phyloP scores from a whole-genome alignment of 495 filamentous ascomycete species.

The Terfezia boudieri region DNA sequence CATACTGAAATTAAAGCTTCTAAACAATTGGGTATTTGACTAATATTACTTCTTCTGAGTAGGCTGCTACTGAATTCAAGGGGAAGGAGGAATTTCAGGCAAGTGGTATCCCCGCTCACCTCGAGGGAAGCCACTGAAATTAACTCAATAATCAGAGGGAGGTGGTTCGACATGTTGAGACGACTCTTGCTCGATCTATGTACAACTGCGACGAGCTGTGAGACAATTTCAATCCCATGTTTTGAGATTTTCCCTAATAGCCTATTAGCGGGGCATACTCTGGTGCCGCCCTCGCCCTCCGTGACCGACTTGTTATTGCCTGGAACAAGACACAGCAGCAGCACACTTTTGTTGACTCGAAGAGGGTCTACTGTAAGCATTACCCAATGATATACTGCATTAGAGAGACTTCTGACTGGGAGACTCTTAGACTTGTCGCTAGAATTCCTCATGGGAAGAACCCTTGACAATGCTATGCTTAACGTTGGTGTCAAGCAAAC shows the following conservation, averaged over 20 bases:
- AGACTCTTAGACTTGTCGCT: conserved; percentile 43
- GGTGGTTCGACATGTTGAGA: conserved; percentile 84
- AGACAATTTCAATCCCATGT: background rate
- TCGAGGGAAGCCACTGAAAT: conserved; percentile 6
- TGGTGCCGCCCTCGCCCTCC: conserved; percentile 70
- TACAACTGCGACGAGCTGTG: conserved; percentile 90
- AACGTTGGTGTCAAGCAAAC: conserved; percentile 74
- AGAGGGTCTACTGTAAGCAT: conserved; percentile 54
- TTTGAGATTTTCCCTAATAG: background rate
- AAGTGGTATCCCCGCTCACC: conserved; percentile 7
- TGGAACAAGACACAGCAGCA: conserved; percentile 97
- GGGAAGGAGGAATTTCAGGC: conserved; percentile 54
- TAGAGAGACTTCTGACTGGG: conserved; percentile 1
- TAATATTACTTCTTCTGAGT: background rate
- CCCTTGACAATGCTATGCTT: conserved; percentile 95
- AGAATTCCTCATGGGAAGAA: conserved; percentile 91
- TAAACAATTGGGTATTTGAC: too few relatives aligned
- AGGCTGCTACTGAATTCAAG: conserved; percentile 47
- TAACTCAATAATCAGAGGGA: conserved; percentile 31
- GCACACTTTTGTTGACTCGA: conserved; percentile 73
- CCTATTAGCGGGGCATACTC: conserved; percentile 57
- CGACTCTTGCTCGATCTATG: conserved; percentile 81
- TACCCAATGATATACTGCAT: conserved; percentile 19
- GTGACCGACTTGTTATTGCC: conserved; percentile 77
- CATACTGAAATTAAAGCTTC: too few relatives aligned